Percentiles rank a stretch among this genome's conserved stretches.
Evolutionary conservation across 75 land plant species (phyloP).

Genomic region (Cunninghamia lanceolata): DNA sequence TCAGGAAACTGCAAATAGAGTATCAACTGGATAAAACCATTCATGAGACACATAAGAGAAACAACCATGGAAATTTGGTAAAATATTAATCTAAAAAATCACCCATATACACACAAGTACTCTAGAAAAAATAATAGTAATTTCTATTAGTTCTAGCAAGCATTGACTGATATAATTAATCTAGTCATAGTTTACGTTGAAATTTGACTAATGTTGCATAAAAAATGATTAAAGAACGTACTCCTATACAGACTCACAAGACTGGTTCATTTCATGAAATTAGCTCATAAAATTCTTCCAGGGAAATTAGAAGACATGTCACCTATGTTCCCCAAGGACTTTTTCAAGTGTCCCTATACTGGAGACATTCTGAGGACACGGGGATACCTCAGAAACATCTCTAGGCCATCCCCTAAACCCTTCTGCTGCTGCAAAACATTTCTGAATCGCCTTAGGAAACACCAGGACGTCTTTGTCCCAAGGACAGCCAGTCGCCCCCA

Average conservation of each 20-base stretch:
- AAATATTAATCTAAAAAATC: neutral
- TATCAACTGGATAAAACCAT: neutral
- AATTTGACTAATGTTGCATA: neutral
- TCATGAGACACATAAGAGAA: neutral
- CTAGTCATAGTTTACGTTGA: neutral
- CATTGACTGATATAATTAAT: neutral
- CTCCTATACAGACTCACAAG: neutral
- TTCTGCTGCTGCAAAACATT: too few relatives aligned
- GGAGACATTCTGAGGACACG: too few relatives aligned
- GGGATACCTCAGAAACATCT: too few relatives aligned
- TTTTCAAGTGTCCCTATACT: too few relatives aligned
- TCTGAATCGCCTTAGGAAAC: too few relatives aligned
- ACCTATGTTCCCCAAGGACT: too few relatives aligned
- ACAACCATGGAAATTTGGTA: neutral
- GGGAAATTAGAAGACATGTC: neutral
- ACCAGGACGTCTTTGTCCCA: too few relatives aligned
- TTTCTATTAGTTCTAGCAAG: neutral
- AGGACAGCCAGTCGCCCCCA: too few relatives aligned
- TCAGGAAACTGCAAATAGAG: neutral
- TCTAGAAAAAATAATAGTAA: neutral
- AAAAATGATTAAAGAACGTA: neutral
- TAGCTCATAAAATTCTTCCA: neutral
- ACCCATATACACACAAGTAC: neutral
- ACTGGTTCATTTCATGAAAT: neutral
- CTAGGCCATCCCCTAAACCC: too few relatives aligned